A percentile compares a stretch with the other conserved stretches of the same genome.
These are phyloP conservation scores for Brasenia schreberi DNA, from an alignment of 164 flowering plant genomes.

Conservation along the genomic window DNA sequence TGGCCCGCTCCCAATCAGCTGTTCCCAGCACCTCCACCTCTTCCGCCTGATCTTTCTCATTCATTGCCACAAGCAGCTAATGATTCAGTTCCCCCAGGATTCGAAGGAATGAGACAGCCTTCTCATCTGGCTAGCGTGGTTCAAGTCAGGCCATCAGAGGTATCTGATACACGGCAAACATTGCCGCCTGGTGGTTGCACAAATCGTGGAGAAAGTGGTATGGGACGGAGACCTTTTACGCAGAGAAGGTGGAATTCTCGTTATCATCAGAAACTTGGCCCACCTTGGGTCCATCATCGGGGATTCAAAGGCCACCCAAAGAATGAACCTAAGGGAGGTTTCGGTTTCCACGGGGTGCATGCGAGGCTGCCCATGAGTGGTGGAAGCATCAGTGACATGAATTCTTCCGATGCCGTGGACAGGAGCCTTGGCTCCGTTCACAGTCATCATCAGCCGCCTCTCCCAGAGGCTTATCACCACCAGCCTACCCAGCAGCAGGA, in stretches of 20 bases:
- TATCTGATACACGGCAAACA: slow-evolving; percentile 7
- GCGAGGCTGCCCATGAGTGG: neutral
- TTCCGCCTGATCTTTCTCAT: slow-evolving; percentile 46
- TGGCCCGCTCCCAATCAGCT: slow-evolving; percentile 29
- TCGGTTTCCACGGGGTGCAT: neutral
- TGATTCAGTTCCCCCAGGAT: slow-evolving; percentile 7
- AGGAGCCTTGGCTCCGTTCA: neutral
- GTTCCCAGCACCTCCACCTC: slow-evolving; percentile 82
- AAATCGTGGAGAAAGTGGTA: slow-evolving; percentile 23
- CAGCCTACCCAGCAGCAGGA: neutral
- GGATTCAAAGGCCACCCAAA: slow-evolving; percentile 17
- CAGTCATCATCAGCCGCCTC: neutral
- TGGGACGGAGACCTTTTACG: slow-evolving; percentile 49
- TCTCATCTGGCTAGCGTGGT: slow-evolving; percentile 19
- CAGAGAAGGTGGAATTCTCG: slow-evolving; percentile 51
- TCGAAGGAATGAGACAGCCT: slow-evolving; percentile 3
- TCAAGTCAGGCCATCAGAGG: slow-evolving; percentile 10
- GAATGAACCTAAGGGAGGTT: neutral
- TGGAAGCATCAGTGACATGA: neutral
- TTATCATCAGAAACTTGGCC: slow-evolving; percentile 8
- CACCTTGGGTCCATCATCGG: slow-evolving; percentile 37
- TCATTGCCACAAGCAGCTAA: slow-evolving; percentile 6
- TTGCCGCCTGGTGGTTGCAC: slow-evolving; percentile 9
- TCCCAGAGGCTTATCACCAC: neutral
- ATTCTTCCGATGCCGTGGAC: neutral